Evolutionary conservation across 2,329 filamentous ascomycete genomes (phyloP), one percentile per base, ranked within the genome.

Genomic region (Stemphylium lycopersici): DNA sequence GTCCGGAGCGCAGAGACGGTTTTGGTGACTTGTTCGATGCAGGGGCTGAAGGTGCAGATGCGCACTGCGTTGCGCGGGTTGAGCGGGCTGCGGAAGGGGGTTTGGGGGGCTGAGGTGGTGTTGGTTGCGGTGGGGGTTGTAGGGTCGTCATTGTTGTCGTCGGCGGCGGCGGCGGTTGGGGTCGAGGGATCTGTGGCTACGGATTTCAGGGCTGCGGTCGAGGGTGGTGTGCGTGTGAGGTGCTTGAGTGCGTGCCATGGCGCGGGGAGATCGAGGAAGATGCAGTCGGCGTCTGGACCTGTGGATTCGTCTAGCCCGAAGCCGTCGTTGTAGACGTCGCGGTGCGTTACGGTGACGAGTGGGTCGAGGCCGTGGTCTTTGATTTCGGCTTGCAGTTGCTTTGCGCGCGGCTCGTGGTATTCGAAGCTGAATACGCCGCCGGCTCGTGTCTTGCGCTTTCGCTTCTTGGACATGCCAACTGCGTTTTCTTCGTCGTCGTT

Each of bases 41-140:
- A 99, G 0, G 95, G 95, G 1, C 90, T 96, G 78, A 99, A 99
- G 0, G 92, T 96, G 79, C 95, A 99, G 49, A 99, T 84, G 69
- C 95, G 84, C 1, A 88, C 85, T 4, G 89, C 83, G 37, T 84
- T 83, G n/a, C 83, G 81, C 0, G 90, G 87, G 62, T 95, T 88
- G 10, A 98, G 81, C 0, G 85, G 81, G 1, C 83, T 82, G 34
- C 62, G 64, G 54, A 73, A 74, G 20, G 68, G 62, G 15, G 58
- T 60, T 11, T 29, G 18, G 7, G 38, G 6, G 58, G 20, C 49
- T 41, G 32, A 48, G 48, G 38, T 38, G 52, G 56, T 13, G 40
- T 42, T 1, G 15, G 34, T 39, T 15, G 52, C 55, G 22, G 43
- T 48, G 3, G 42, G 44, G 15, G 24, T n/a, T 6, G 33, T 26